These are phyloP conservation scores for Phytopythium chamaehyphon DNA, from an alignment of 352 stramenopile species.

Conservation along the genomic window DNA sequence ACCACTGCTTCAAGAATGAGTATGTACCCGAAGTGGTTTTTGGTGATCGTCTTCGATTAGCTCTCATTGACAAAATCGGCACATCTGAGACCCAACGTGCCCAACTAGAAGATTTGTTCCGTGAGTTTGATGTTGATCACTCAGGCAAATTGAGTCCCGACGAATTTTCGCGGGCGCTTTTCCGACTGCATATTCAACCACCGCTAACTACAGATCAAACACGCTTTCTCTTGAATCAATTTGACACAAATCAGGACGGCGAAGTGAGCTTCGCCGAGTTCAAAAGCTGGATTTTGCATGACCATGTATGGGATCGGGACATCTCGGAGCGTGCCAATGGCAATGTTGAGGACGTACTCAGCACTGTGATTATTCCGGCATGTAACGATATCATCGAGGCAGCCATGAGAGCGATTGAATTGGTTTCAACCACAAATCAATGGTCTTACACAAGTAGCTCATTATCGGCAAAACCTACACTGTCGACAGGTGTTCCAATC, in stretches of 20 bases:
- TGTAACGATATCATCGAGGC: conserved; percentile 37
- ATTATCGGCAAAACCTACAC: conserved; percentile 4
- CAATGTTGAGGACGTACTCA: conserved; percentile 16
- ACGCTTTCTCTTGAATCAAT: conserved; percentile 46
- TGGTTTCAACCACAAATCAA: conserved; percentile 23
- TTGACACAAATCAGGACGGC: conserved; percentile 65
- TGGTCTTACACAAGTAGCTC: conserved; percentile 41
- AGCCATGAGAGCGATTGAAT: conserved; percentile 28
- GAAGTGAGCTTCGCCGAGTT: conserved; percentile 70
- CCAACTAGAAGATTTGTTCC: conserved; percentile 47
- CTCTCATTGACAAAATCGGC: conserved; percentile 67
- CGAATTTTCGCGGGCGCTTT: conserved; percentile 58
- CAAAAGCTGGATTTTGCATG: conserved; percentile 55
- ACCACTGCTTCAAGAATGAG: conserved; percentile 77
- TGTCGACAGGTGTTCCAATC: not conserved
- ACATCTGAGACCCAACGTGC: conserved; percentile 24
- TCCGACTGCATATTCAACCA: conserved; percentile 45
- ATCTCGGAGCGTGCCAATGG: no score
- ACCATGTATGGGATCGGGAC: conserved; percentile 43
- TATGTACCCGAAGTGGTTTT: conserved; percentile 34
- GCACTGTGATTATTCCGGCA: conserved; percentile 28
- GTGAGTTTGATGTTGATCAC: conserved; percentile 49
- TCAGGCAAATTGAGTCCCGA: conserved; percentile 51
- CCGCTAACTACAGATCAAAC: conserved; percentile 44
- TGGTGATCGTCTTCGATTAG: conserved; percentile 51